Evolutionary conservation across 441 rosid genomes (phyloP).

Genomic region (Manihot esculenta): DNA sequence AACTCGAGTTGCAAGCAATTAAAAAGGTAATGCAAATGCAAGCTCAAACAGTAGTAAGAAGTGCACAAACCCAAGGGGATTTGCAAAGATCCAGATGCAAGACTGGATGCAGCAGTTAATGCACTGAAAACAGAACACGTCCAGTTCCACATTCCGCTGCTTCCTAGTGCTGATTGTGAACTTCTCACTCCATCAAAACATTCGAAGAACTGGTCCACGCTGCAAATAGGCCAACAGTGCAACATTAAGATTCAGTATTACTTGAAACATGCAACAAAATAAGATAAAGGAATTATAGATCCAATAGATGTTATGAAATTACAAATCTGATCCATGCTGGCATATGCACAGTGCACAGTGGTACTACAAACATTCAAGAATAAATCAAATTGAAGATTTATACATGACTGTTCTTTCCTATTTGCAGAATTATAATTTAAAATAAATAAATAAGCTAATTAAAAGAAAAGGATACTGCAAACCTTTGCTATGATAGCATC

Average conservation of each 20-base stretch:
- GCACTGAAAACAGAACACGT: constrained; percentile 96
- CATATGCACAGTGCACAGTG: neutral
- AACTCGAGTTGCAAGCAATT: neutral
- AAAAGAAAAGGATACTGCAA: no score
- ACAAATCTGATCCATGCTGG: neutral
- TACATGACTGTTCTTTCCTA: neutral
- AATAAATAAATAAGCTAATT: no score
- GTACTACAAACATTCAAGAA: neutral
- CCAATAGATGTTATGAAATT: neutral
- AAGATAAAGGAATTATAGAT: neutral
- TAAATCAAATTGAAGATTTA: neutral
- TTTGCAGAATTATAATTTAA: neutral
- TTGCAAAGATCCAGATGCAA: constrained; percentile 93
- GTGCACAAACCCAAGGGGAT: constrained; percentile 70
- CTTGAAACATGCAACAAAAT: constrained; percentile 1
- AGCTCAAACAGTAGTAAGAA: neutral
- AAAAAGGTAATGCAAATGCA: neutral
- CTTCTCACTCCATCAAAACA: constrained; percentile 93
- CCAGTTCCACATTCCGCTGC: constrained; percentile 99
- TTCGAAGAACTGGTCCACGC: constrained; percentile 97
- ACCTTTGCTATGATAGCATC: neutral
- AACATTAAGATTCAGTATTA: constrained; percentile 22
- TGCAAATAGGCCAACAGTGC: constrained; percentile 38
- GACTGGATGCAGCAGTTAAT: constrained; percentile 97
- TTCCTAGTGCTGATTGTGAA: constrained; percentile 84